These are phyloP conservation scores for Cyclostephanos invisitatus DNA, from an alignment of 108 stramenopile genomes.

Conservation along the genomic window DNA sequence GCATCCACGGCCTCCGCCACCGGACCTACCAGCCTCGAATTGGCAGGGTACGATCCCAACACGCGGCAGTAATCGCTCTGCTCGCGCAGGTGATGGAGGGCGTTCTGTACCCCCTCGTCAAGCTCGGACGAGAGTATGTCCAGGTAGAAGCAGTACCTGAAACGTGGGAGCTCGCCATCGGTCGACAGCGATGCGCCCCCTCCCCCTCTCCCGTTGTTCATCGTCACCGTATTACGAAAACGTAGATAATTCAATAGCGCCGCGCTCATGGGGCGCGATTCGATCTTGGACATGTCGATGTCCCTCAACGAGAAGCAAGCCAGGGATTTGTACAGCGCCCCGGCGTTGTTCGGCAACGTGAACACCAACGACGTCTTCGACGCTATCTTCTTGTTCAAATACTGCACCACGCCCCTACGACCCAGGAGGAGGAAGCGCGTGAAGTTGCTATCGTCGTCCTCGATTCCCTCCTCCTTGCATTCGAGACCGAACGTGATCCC, in stretches of 20 bases:
- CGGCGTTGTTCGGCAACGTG: constrained; percentile 89
- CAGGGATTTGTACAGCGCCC: constrained; percentile 95
- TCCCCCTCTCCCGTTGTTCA: constrained; percentile 7
- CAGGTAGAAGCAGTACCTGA: constrained; percentile 91
- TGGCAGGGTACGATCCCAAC: constrained; percentile 85
- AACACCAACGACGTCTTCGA: constrained; percentile 94
- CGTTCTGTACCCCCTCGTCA: constrained; percentile 78
- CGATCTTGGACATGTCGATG: constrained; percentile 97
- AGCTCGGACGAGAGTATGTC: constrained; percentile 80
- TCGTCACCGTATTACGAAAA: constrained; percentile 64
- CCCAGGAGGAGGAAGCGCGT: constrained; percentile 95
- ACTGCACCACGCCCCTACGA: constrained; percentile 69
- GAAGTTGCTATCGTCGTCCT: constrained; percentile 97
- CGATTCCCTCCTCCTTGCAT: constrained; percentile 89
- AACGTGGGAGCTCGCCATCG: constrained; percentile 69
- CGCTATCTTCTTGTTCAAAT: constrained; percentile 74
- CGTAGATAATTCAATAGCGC: constrained; percentile 81
- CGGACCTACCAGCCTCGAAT: constrained; percentile 81
- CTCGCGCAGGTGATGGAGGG: constrained; percentile 81
- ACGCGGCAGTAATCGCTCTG: constrained; percentile 86
- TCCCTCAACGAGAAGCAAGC: constrained; percentile 95
- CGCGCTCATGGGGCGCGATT: constrained; percentile 91
- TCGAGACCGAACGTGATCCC: constrained; percentile 88
- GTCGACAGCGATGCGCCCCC: constrained; percentile 2
- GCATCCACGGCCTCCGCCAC: constrained; percentile 74